Conservation (phyloP, 78 protist genomes). For the Dictyostelium citrinum region DNA sequence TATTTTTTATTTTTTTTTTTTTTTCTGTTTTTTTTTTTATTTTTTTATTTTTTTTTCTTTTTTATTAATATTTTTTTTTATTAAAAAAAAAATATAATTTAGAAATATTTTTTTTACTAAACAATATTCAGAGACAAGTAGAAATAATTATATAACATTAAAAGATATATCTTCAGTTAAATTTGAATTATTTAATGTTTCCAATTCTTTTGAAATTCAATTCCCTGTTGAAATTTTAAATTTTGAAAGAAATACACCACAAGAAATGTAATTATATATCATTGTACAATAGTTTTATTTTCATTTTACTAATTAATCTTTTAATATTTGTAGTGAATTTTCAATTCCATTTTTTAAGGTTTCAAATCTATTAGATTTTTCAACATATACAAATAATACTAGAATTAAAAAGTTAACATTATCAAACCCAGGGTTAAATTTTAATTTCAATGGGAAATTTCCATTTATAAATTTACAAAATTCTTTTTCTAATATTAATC, state of each 20-base stretch:
- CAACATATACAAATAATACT: background rate
- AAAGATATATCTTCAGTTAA: background rate
- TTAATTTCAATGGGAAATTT: background rate
- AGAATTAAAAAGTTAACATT: background rate
- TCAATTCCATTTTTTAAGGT: background rate
- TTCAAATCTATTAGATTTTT: background rate
- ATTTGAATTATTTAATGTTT: background rate
- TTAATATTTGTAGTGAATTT: background rate
- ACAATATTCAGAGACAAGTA: background rate
- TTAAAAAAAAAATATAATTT: background rate
- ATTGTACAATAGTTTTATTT: no score
- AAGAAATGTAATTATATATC: background rate
- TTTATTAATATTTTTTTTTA: no score
- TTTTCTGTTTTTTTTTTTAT: no score
- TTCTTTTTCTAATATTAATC: background rate
- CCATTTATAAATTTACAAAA: background rate
- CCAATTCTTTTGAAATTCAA: background rate
- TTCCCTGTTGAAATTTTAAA: background rate
- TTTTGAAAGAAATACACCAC: background rate
- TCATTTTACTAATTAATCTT: no score
- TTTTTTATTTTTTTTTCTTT: no score
- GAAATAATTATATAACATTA: background rate
- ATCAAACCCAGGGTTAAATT: background rate
- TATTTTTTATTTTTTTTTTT: background rate
- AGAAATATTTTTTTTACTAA: background rate